phyloP scores from a whole-genome alignment of 805 yeast genomes.

The Saccharomyces kudriavzevii region DNA sequence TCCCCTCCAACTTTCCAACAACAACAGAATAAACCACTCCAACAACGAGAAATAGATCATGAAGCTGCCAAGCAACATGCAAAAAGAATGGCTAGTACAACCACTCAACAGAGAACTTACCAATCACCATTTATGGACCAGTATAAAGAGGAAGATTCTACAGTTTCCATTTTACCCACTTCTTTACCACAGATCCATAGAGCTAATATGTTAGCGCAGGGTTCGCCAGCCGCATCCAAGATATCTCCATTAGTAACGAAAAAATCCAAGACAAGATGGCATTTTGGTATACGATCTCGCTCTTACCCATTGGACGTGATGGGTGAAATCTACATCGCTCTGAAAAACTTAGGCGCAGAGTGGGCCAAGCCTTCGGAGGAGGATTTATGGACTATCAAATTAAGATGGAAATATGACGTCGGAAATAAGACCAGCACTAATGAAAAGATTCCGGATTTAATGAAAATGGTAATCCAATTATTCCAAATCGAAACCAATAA shows the following conservation, averaged over 20 bases:
- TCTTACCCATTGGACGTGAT: slow-evolving; percentile 95
- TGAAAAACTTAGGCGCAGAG: slow-evolving; percentile 90
- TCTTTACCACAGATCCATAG: slow-evolving; percentile 91
- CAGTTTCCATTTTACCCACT: slow-evolving; percentile 87
- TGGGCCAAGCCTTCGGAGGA: slow-evolving; percentile 95
- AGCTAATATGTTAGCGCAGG: slow-evolving; percentile 74
- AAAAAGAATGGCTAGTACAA: slow-evolving; percentile 7
- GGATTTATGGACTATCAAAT: slow-evolving; percentile 91
- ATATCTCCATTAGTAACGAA: slow-evolving; percentile 57
- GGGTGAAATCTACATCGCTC: slow-evolving; percentile 95
- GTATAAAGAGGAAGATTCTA: slow-evolving; percentile 42
- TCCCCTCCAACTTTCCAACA: slow-evolving; percentile 48
- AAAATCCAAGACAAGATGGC: slow-evolving; percentile 94
- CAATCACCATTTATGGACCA: slow-evolving; percentile 28
- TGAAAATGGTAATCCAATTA: slow-evolving; percentile 95
- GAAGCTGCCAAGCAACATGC: not conserved
- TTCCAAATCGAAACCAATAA: slow-evolving; percentile 94
- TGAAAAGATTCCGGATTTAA: slow-evolving; percentile 56
- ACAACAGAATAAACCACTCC: slow-evolving; percentile 8
- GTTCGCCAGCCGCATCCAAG: slow-evolving; percentile 40
- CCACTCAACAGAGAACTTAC: slow-evolving; percentile 29
- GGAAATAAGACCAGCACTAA: slow-evolving; percentile 16
- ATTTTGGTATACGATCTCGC: slow-evolving; percentile 92
- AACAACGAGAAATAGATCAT: slow-evolving; percentile 3
- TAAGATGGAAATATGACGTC: slow-evolving; percentile 77